Conservation (phyloP, 2,329 filamentous ascomycete genomes). For the Pseudopyricularia javanii region DNA sequence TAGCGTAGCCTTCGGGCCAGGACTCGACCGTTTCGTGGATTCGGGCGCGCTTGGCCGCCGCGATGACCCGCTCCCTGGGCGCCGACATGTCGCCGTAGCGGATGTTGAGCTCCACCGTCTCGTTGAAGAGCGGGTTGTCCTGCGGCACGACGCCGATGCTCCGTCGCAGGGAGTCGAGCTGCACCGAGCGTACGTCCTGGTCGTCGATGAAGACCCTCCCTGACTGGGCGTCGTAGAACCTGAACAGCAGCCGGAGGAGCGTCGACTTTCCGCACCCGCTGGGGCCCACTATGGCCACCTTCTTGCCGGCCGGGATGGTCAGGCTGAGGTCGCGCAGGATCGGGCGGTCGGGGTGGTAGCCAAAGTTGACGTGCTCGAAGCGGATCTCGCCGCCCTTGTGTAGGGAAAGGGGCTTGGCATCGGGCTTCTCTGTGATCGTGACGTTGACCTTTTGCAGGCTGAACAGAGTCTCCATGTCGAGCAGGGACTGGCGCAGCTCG, state of each 20-base stretch:
- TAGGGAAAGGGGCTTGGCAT: slow-evolving; percentile 62
- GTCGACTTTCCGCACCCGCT: slow-evolving; percentile 96
- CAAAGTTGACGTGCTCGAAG: slow-evolving; percentile 92
- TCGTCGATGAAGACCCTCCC: slow-evolving; percentile 86
- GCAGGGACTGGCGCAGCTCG: slow-evolving; percentile 81
- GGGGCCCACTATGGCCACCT: slow-evolving; percentile 89
- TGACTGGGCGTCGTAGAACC: slow-evolving; percentile 80
- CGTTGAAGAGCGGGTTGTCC: slow-evolving; percentile 94
- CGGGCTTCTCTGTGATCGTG: slow-evolving; percentile 62
- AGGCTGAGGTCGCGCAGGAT: slow-evolving; percentile 77
- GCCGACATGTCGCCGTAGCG: slow-evolving; percentile 79
- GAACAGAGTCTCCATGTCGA: slow-evolving; percentile 98
- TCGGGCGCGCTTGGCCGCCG: slow-evolving; percentile 68
- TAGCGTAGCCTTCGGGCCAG: slow-evolving; percentile 83
- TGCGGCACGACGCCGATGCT: slow-evolving; percentile 94
- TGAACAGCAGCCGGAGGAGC: slow-evolving; percentile 78
- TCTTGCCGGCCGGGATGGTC: slow-evolving; percentile 89
- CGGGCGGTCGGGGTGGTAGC: slow-evolving; percentile 74
- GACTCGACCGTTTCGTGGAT: slow-evolving; percentile 71
- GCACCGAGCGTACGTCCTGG: slow-evolving; percentile 79
- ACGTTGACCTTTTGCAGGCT: slow-evolving; percentile 95
- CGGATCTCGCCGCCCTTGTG: slow-evolving; percentile 74
- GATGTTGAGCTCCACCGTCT: slow-evolving; percentile 92
- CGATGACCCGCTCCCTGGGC: slow-evolving; percentile 56
- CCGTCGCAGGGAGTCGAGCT: slow-evolving; percentile 67